Evolutionary conservation across 192 early-diverging fungal genomes (phyloP).

Genomic region (Lobosporangium transversale): DNA sequence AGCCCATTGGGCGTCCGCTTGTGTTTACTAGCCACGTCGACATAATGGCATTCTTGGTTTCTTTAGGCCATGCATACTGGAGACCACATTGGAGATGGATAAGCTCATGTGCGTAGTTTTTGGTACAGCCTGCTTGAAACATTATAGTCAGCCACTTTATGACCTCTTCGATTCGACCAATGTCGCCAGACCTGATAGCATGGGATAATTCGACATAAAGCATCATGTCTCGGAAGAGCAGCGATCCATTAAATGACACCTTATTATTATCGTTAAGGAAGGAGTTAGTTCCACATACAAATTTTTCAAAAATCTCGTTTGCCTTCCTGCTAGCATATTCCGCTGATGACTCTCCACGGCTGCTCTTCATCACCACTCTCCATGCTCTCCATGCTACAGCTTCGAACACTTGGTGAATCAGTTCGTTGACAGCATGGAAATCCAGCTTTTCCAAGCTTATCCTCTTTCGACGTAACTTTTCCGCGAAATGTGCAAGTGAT

Average conservation of each 20-base stretch:
- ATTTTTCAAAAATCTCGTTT: not conserved
- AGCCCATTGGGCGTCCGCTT: not conserved
- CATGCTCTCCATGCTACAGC: slow-evolving; percentile 8
- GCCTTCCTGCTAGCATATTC: not conserved
- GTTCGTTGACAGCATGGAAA: slow-evolving; percentile 19
- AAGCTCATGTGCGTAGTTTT: slow-evolving; percentile 22
- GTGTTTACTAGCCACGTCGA: slow-evolving; percentile 23
- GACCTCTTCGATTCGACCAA: slow-evolving; percentile 13
- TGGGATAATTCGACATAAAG: slow-evolving; percentile 16
- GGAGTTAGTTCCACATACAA: too few relatives aligned
- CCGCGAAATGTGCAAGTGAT: not conserved
- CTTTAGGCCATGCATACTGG: slow-evolving; percentile 1
- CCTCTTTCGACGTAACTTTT: slow-evolving; percentile 3
- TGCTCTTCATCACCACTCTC: not conserved
- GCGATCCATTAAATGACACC: not conserved
- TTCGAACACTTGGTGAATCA: slow-evolving; percentile 11
- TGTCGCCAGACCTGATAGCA: slow-evolving; percentile 21
- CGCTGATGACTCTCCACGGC: not conserved
- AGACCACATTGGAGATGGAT: slow-evolving; percentile 14
- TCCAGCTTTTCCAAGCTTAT: not conserved
- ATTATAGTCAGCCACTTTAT: slow-evolving; percentile 14
- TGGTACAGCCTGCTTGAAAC: slow-evolving; percentile 12
- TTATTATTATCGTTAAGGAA: not conserved
- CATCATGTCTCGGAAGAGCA: slow-evolving; percentile 22
- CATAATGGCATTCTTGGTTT: slow-evolving; percentile 15